phyloP scores from a whole-genome alignment of 2,329 filamentous ascomycete species.

The Rosellinia necatrix region DNA sequence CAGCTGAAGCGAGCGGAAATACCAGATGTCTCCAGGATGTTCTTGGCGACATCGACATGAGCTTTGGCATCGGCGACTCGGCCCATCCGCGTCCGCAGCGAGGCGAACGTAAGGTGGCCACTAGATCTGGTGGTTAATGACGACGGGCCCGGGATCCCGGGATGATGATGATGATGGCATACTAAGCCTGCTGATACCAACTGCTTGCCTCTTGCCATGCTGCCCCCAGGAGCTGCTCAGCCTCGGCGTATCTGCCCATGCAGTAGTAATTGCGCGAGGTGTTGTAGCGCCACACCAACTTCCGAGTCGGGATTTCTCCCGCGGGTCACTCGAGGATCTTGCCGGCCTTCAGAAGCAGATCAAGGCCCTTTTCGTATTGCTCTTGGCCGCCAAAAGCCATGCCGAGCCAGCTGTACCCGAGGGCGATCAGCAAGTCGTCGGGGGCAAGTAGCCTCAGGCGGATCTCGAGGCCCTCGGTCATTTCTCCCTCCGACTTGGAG shows the following conservation, averaged over 20 bases:
- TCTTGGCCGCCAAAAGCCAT: not conserved
- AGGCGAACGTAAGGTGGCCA: not conserved
- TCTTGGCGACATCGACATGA: not conserved
- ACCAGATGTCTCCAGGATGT: not conserved
- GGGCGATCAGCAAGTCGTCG: not conserved
- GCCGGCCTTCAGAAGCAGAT: not conserved
- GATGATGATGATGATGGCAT: not conserved
- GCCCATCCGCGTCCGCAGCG: not conserved
- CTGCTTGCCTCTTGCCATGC: not conserved
- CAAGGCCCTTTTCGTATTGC: not conserved
- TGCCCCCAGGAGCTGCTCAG: not conserved
- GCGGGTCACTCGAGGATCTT: not conserved
- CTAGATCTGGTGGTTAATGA: not conserved
- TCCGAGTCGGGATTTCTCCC: not conserved
- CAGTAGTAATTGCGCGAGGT: not conserved
- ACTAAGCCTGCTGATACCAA: not conserved
- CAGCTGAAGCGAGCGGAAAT: not conserved
- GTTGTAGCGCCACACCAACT: not conserved
- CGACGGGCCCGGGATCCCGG: not conserved
- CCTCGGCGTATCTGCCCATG: not conserved
- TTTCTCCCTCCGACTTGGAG: not conserved
- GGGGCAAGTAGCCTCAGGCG: not conserved
- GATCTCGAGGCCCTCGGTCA: not conserved
- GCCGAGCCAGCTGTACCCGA: not conserved
- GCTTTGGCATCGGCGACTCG: not conserved